Evolutionary conservation across 148 eudicot genomes (phyloP).

Genomic region (Rhododendron simsii): DNA sequence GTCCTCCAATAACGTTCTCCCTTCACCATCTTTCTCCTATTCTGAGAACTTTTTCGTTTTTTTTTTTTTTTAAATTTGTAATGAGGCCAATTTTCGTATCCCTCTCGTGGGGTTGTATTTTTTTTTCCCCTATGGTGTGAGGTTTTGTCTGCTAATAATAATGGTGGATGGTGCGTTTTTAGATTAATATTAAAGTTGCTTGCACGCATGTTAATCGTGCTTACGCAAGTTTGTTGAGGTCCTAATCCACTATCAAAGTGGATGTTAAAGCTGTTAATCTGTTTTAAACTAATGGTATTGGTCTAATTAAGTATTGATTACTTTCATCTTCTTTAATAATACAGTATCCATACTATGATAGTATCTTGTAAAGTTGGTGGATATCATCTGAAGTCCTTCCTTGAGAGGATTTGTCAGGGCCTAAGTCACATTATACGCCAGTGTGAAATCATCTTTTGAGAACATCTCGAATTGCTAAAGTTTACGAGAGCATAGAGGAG

Average conservation of each 20-base stretch:
- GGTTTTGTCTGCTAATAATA: not conserved
- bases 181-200: not conserved
- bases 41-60: not conserved
- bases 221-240: slow-evolving; percentile 9
- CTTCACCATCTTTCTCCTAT: slow-evolving; percentile 1
- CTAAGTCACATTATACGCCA: not conserved
- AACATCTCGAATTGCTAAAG: no score
- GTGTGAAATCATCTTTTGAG: no score
- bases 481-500: no score
- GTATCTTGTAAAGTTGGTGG: not conserved
- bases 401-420: not conserved
- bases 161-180: slow-evolving; percentile 1
- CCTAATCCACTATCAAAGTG: slow-evolving; percentile 11
- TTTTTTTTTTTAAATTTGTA: no score
- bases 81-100: not conserved
- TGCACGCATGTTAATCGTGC: not conserved
- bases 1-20: not conserved
- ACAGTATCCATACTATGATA: not conserved
- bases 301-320: not conserved
- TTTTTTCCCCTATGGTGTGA: not conserved
- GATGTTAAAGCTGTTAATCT: not conserved
- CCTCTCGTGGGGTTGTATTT: not conserved
- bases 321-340: not conserved
- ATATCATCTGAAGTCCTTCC: not conserved
- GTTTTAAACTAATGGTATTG: not conserved